Base-by-base conservation (phyloP, 2,329 filamentous ascomycete genomes). In the Xylaria polymorpha region DNA sequence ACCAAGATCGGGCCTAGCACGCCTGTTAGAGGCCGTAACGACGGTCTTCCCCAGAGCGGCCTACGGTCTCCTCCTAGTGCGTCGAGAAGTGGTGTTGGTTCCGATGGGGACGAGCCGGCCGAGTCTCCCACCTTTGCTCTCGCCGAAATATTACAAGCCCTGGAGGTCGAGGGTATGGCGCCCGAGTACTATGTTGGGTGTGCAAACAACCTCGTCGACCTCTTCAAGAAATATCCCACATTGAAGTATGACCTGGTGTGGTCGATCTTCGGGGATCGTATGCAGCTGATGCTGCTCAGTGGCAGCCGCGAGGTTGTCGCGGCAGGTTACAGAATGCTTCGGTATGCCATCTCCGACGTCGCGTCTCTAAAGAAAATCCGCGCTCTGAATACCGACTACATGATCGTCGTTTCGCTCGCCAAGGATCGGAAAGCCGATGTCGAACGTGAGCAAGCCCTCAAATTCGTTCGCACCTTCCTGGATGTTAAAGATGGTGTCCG, bases 361-460 rank as follows among this genome's bases (percentile, higher is more conserved):
- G 91, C 90, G 56, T 99, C 96, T 3, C 85, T 99, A 29, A 92
- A 93, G 78, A 97, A 91, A 59, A 97, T 99, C 70, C 90, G 95
- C 65, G 87, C 87, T 15, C 84, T 98, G 22, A 94, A 98, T 74
- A 98, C 94, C 0, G 97, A 99, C 79, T 95, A 94, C 75, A 85
- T 98, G 22, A 94, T 98, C 35, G 94, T 97, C 46, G 85, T 95
- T 69, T 98, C 96, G 0, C 84, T 99, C 41, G 94, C 97, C 72
- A 98, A 98, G 79, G 96, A 98, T 79, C 92, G 92, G 77, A 98
- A 98, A 80, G 93, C 95, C n/a, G 94, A 95, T 74, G 93, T 99
- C 20, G 96, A 99, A 82, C 89, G 97, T 63, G 96, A 99, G 80
- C 96, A 99, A 81, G 96, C 96, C 14, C 84, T 99, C 75, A 99